These are phyloP conservation scores for Pythium vanterpoolii DNA, from an alignment of 352 stramenopile species.

Conservation along the genomic window DNA sequence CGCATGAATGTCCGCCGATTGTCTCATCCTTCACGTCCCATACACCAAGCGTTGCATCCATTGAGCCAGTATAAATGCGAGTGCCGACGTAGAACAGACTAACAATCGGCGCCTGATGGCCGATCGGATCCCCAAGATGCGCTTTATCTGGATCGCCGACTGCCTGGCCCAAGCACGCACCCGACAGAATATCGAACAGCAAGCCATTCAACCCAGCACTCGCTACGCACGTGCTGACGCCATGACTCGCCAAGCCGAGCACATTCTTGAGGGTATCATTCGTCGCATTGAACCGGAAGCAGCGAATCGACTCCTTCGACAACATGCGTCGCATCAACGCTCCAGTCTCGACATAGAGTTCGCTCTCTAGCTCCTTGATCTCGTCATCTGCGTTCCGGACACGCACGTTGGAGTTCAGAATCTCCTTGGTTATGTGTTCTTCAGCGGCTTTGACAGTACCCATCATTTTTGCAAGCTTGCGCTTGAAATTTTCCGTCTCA, in stretches of 20 bases:
- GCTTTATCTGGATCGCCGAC: conserved; percentile 58
- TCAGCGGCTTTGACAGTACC: conserved; percentile 53
- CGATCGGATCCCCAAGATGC: conserved; percentile 58
- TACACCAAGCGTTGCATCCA: conserved; percentile 57
- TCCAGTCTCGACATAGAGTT: conserved; percentile 64
- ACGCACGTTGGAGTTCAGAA: conserved; percentile 57
- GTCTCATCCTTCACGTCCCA: conserved; percentile 59
- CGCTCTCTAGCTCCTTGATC: conserved; percentile 61
- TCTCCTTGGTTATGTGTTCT: conserved; percentile 54
- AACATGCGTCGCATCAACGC: conserved; percentile 70
- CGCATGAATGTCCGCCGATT: conserved; percentile 48
- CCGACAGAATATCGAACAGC: conserved; percentile 66
- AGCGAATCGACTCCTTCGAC: conserved; percentile 59
- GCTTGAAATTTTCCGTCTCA: conserved; percentile 74
- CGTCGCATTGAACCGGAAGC: conserved; percentile 68
- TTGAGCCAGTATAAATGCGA: conserved; percentile 67
- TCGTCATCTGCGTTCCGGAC: conserved; percentile 66
- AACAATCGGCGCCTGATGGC: conserved; percentile 67
- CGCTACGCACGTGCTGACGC: conserved; percentile 56
- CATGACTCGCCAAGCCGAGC: conserved; percentile 63
- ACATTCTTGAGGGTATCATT: conserved; percentile 75
- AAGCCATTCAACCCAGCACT: conserved; percentile 41
- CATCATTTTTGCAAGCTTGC: conserved; percentile 71
- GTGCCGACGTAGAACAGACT: conserved; percentile 55
- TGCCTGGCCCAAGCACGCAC: conserved; percentile 57